phyloP scores from a whole-genome alignment of 257 asterid genomes.

The Solanum medicagineum region DNA sequence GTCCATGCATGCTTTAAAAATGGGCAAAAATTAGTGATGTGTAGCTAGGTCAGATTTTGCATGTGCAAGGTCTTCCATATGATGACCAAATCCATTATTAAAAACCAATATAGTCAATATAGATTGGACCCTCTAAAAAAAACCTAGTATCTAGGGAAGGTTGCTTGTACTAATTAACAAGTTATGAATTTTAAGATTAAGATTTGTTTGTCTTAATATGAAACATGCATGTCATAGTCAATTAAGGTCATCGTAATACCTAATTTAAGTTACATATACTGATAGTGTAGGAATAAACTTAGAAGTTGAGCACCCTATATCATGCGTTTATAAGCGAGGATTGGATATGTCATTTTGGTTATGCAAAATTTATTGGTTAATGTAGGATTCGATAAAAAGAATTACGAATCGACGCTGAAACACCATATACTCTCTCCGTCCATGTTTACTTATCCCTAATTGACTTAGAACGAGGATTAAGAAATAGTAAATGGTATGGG shows the following conservation, averaged over 20 bases:
- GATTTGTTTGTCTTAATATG: neutral
- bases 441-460: no score
- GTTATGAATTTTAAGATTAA: neutral
- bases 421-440: no score
- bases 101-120: neutral
- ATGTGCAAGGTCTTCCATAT: neutral
- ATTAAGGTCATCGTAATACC: neutral
- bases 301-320: no score
- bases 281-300: neutral
- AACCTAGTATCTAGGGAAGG: neutral
- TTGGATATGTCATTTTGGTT: no score
- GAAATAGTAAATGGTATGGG: no score
- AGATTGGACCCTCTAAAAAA: neutral
- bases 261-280: neutral
- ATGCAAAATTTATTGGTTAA: no score
- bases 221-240: neutral
- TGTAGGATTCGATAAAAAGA: no score
- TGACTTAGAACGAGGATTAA: no score
- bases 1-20: neutral
- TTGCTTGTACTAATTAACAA: neutral
- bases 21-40: neutral
- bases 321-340: no score
- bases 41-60: neutral
- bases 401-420: no score
- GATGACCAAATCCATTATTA: neutral